Evolutionary conservation across 306 rosid species (phyloP).

Genomic region (Myrica gale): DNA sequence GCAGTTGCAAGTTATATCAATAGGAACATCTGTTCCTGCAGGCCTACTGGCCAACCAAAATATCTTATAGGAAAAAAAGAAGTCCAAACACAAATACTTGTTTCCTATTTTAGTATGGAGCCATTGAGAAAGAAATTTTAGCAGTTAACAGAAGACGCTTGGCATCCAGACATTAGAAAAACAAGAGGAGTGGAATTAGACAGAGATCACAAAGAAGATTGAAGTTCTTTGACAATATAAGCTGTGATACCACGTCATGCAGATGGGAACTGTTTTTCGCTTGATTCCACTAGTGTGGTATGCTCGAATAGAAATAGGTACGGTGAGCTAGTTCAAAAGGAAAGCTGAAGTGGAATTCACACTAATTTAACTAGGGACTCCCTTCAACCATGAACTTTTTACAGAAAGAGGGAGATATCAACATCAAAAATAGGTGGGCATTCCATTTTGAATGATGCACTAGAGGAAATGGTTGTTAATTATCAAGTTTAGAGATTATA

Average conservation of each 20-base stretch:
- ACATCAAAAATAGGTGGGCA: constrained; percentile 1
- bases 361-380: too few species aligned
- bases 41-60: background rate
- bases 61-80: background rate
- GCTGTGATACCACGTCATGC: background rate
- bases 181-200: constrained; percentile 8
- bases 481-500: background rate
- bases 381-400: background rate
- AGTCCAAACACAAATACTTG: background rate
- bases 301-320: background rate
- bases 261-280: background rate
- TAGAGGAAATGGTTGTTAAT: background rate
- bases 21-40: background rate
- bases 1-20: background rate
- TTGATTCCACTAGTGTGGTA: background rate
- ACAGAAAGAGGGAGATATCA: background rate
- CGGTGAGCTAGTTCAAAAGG: background rate
- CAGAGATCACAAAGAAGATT: background rate
- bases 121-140: constrained; percentile 11
- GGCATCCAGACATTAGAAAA: background rate
- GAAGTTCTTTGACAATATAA: background rate
- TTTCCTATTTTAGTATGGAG: background rate
- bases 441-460: background rate
- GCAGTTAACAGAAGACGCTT: background rate
- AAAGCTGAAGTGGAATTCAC: background rate